Conservation (phyloP, 345 rosid genomes). For the Dovyalis caffra region DNA sequence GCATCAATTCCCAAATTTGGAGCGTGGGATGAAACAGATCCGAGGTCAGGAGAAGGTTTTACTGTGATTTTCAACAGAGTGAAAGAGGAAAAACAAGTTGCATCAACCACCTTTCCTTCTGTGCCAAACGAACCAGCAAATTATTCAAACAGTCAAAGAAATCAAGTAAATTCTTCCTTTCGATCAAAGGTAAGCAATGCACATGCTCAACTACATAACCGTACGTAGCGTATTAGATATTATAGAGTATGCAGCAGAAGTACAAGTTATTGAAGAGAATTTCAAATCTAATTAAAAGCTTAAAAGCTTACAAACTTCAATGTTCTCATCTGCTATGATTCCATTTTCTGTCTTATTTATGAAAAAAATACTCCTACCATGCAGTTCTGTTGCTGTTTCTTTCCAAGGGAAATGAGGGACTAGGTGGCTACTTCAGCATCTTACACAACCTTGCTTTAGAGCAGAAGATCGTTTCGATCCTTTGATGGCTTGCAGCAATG, state of each 20-base stretch:
- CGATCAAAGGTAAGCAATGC: conserved; percentile 27
- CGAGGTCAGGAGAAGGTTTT: conserved; percentile 46
- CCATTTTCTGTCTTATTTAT: neutral
- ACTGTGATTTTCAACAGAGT: conserved; percentile 44
- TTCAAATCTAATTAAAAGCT: neutral
- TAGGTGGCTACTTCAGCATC: neutral
- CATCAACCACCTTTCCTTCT: conserved; percentile 22
- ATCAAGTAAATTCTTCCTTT: conserved; percentile 8
- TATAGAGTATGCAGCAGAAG: neutral
- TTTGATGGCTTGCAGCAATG: neutral
- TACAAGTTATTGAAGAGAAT: neutral
- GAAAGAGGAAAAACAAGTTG: conserved; percentile 46
- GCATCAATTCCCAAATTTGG: conserved; percentile 56
- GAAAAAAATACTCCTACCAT: neutral
- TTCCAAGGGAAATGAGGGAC: conserved; percentile 5
- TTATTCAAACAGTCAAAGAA: neutral
- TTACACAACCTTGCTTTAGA: neutral
- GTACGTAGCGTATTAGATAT: neutral
- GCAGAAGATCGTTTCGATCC: neutral
- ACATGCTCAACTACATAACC: neutral
- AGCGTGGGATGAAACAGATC: conserved; percentile 59
- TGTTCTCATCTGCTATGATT: neutral
- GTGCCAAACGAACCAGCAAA: neutral
- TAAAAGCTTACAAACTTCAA: neutral
- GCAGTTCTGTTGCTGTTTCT: conserved; percentile 40